Conservation (phyloP, 164 flowering plant genomes). For the Stephania cephalantha region DNA sequence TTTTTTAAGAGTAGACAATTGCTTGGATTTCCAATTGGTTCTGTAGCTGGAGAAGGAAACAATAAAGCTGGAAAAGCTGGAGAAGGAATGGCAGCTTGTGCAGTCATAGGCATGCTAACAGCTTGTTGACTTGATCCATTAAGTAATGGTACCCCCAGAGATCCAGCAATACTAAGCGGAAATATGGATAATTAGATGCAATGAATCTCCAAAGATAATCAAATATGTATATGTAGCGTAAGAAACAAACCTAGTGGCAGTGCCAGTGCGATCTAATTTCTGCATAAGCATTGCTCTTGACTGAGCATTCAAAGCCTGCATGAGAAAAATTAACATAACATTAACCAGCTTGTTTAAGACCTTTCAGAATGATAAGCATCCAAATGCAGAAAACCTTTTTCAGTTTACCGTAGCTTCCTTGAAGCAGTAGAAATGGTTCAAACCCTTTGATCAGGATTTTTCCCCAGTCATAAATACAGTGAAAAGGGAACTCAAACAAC, state of each 20-base stretch:
- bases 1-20: constrained; percentile 73
- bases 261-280: constrained; percentile 81
- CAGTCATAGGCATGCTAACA: constrained; percentile 36
- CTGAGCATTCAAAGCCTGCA: constrained; percentile 88
- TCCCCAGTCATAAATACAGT: not conserved
- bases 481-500: not conserved
- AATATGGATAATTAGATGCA: constrained; percentile 4
- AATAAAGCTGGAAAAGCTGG: constrained; percentile 31
- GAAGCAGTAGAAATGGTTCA: not conserved
- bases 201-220: constrained; percentile 6
- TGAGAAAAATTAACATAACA: not conserved
- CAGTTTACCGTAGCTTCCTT: not conserved
- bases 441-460: not conserved
- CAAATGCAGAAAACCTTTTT: not conserved
- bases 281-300: constrained; percentile 88
- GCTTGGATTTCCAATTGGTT: constrained; percentile 67
- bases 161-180: constrained; percentile 54
- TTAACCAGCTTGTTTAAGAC: not conserved
- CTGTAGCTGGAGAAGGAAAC: constrained; percentile 28
- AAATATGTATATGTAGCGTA: too few relatives aligned
- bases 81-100: constrained; percentile 35
- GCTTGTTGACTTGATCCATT: constrained; percentile 53
- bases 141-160: constrained; percentile 56
- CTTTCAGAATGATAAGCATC: not conserved
- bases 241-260: constrained; percentile 61